Conservation (phyloP, 2,329 filamentous ascomycete genomes). For the Akanthomyces dipterigenus region DNA sequence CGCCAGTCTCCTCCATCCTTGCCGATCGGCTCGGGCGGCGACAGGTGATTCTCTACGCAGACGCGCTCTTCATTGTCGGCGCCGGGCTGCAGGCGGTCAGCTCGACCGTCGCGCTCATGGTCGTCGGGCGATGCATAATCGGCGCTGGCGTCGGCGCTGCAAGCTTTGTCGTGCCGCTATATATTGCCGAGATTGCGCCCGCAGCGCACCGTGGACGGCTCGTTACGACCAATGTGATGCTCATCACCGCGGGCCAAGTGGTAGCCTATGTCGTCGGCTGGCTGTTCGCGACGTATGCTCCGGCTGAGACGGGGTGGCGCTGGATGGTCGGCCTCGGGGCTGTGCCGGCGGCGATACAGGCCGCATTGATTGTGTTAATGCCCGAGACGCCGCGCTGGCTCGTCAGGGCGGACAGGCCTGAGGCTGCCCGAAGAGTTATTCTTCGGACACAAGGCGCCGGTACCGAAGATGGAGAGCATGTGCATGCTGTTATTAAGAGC, state of each 20-base stretch:
- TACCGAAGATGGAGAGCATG: slow-evolving; percentile 37
- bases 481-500: slow-evolving; percentile 54
- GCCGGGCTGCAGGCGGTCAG: slow-evolving; percentile 58
- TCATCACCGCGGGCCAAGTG: slow-evolving; percentile 83
- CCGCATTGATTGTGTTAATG: slow-evolving; percentile 60
- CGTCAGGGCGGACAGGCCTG: slow-evolving; percentile 57
- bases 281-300: slow-evolving; percentile 54
- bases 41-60: slow-evolving; percentile 56
- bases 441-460: slow-evolving; percentile 53
- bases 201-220: slow-evolving; percentile 68
- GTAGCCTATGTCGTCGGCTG: slow-evolving; percentile 82
- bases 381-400: slow-evolving; percentile 89
- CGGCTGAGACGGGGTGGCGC: slow-evolving; percentile 61
- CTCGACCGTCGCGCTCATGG: slow-evolving; percentile 55
- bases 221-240: slow-evolving; percentile 74
- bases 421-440: slow-evolving; percentile 59
- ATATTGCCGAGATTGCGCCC: slow-evolving; percentile 81
- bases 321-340: slow-evolving; percentile 89
- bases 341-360: slow-evolving; percentile 66
- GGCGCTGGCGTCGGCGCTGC: slow-evolving; percentile 68
- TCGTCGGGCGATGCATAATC: slow-evolving; percentile 60
- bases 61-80: slow-evolving; percentile 61
- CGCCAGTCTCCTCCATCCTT: slow-evolving; percentile 57
- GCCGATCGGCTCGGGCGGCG: slow-evolving; percentile 57
- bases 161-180: slow-evolving; percentile 78